Evolutionary conservation across 2,329 filamentous ascomycete genomes (phyloP).

Genomic region (Fusarium sp.): DNA sequence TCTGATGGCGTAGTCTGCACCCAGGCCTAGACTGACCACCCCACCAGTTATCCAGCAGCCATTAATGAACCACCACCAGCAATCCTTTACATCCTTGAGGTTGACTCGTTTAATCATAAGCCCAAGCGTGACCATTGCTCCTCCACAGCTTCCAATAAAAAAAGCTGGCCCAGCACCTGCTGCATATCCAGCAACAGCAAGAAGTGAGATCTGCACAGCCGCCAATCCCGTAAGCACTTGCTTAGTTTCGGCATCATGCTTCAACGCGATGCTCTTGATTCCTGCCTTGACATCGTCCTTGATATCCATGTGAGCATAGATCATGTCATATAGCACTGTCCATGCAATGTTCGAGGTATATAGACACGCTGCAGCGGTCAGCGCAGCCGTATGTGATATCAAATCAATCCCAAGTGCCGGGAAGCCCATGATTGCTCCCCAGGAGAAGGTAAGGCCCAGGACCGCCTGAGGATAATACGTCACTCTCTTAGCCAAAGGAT

Average conservation of each 20-base stretch:
- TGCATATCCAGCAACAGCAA: conserved; percentile 75
- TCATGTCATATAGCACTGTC: conserved; percentile 92
- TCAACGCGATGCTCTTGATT: conserved; percentile 88
- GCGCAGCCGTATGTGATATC: conserved; percentile 69
- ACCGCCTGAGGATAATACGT: conserved; percentile 90
- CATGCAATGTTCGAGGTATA: conserved; percentile 85
- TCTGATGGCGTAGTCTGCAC: conserved; percentile 67
- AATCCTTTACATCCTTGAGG: conserved; percentile 72
- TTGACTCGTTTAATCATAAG: conserved; percentile 76
- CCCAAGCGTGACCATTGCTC: conserved; percentile 68
- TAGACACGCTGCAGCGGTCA: conserved; percentile 74
- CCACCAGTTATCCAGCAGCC: conserved; percentile 76
- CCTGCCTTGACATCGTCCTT: conserved; percentile 86
- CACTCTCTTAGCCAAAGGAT: conserved; percentile 85
- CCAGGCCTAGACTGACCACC: conserved; percentile 68
- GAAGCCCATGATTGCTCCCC: conserved; percentile 90
- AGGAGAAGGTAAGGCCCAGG: conserved; percentile 86
- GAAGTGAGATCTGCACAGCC: conserved; percentile 73
- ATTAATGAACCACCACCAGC: conserved; percentile 83
- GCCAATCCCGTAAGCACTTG: conserved; percentile 77
- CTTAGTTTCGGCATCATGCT: conserved; percentile 82
- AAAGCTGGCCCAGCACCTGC: conserved; percentile 76
- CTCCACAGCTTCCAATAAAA: conserved; percentile 74
- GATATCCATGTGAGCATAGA: conserved; percentile 93
- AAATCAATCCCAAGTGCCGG: conserved; percentile 83